Evolutionary conservation across 2,329 filamentous ascomycete genomes (phyloP).

Genomic region (Aspergillus sp.): DNA sequence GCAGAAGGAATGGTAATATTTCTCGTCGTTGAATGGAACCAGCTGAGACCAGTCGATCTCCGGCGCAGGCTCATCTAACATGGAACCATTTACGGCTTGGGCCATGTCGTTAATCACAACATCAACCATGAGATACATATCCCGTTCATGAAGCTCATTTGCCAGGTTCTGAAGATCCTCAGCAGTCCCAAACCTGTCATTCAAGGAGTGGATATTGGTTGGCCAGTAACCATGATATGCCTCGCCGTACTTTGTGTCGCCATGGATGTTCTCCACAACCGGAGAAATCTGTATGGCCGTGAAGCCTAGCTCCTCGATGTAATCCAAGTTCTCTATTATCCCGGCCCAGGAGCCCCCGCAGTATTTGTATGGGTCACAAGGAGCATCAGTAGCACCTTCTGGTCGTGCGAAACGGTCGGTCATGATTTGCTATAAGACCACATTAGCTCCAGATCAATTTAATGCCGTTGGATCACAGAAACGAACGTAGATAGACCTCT

Average conservation of each 20-base stretch:
- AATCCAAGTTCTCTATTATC: constrained; percentile 48
- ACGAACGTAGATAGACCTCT: constrained; percentile 48
- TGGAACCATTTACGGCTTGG: constrained; percentile 7
- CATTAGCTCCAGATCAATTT: not conserved
- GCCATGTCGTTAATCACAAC: constrained; percentile 38
- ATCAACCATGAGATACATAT: constrained; percentile 49
- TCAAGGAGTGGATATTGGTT: constrained; percentile 41
- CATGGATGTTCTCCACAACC: constrained; percentile 30
- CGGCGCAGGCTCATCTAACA: not conserved
- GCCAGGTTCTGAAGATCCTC: constrained; percentile 40
- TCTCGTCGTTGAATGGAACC: constrained; percentile 14
- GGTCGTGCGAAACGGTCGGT: constrained; percentile 53
- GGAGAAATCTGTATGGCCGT: constrained; percentile 34
- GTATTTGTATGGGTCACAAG: constrained; percentile 34
- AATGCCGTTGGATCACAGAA: not conserved
- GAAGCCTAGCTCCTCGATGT: constrained; percentile 44
- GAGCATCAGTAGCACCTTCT: constrained; percentile 29
- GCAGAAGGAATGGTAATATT: constrained; percentile 15
- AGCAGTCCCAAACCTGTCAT: constrained; percentile 42
- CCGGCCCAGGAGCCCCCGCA: constrained; percentile 60
- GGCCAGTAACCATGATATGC: constrained; percentile 47
- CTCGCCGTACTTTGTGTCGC: constrained; percentile 30
- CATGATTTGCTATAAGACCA: constrained; percentile 50
- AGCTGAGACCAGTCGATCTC: constrained; percentile 13
- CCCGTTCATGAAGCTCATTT: constrained; percentile 37